phyloP scores from a whole-genome alignment of 164 flowering plant species.

The Magnolia officinalis region DNA sequence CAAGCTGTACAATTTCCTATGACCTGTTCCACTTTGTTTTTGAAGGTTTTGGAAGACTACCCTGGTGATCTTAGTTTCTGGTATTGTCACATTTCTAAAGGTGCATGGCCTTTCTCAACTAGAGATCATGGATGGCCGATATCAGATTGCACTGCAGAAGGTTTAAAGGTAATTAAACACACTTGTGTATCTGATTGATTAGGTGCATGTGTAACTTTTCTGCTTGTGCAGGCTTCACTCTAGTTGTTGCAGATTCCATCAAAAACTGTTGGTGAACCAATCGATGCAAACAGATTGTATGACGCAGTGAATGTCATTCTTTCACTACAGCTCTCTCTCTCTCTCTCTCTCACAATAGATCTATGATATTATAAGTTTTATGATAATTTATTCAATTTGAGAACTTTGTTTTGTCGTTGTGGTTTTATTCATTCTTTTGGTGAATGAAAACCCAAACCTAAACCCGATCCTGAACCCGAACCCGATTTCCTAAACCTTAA shows the following conservation, averaged over 20 bases:
- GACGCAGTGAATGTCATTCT: slow-evolving; percentile 69
- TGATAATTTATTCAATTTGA: too few species aligned
- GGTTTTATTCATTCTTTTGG: too few species aligned
- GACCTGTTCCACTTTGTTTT: slow-evolving; percentile 7
- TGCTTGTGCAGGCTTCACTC: slow-evolving; percentile 35
- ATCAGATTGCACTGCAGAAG: slow-evolving; percentile 89
- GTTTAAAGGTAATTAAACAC: slow-evolving; percentile 46
- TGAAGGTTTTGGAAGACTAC: slow-evolving; percentile 58
- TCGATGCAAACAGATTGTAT: slow-evolving; percentile 37
- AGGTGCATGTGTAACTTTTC: not conserved
- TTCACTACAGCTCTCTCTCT: slow-evolving; percentile 55
- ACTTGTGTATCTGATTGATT: not conserved
- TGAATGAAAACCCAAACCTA: too few species aligned
- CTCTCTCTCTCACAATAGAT: not conserved
- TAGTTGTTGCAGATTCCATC: slow-evolving; percentile 38
- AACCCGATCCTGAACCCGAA: too few species aligned
- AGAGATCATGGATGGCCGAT: slow-evolving; percentile 84
- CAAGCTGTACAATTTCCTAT: too few species aligned
- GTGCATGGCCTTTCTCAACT: slow-evolving; percentile 94
- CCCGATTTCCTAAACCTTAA: too few species aligned
- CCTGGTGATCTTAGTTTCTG: slow-evolving; percentile 51
- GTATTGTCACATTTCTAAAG: slow-evolving; percentile 90
- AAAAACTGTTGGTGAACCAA: slow-evolving; percentile 48
- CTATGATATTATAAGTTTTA: too few species aligned
- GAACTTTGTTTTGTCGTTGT: too few species aligned